Evolutionary conservation across 331 rosid species (phyloP), one percentile per base, ranked within the genome.

Genomic region (Malus hybrid): DNA sequence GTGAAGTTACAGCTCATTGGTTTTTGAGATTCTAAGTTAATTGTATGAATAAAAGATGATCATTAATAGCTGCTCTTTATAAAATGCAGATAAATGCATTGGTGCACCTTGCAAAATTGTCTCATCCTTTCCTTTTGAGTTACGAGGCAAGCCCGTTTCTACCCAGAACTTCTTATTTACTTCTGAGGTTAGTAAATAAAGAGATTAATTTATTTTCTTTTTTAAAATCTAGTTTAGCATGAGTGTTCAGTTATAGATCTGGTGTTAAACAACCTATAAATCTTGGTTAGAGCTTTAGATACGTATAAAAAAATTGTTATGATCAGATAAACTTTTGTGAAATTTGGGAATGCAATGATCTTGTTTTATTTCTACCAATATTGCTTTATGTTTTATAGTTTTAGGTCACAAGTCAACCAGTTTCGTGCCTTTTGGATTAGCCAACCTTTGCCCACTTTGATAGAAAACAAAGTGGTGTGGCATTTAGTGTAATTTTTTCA

Each of bases 101-200:
- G 84, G 65, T 11, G 80, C 73, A 29, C 82, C 85, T 64, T 86
- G 89, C 80, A 79, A 73, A 69, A 76, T 73, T 55, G 76, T 78
- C 32, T 80, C 87, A 36, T 81, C 85, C 52, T 65, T 83, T 70
- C 57, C 72, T 44, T 56, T 48, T 20, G 80, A 86, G 82, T 59
- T 73, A 60, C 78, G 48, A 60, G 84, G 84, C 55, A 34, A 76
- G 64, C 85, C 80, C 61, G 59, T 78, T 78, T 76, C 86, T 76
- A 72, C 80, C 3, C 46, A 78, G 73, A 44, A 50, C 84, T 78
- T 86, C 74, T 70, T 78, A 66, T 86, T 72, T 77, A 79, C 80
- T 71, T 80, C 89, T 76, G 84, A 86, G 89, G 72, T 68, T 68
- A 7, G 72, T 68, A 68, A 62, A 42, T 24, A 68, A 42, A n/a